These are phyloP conservation scores for Nelumbo lutea DNA, from an alignment of 164 flowering plant species.

Conservation along the genomic window DNA sequence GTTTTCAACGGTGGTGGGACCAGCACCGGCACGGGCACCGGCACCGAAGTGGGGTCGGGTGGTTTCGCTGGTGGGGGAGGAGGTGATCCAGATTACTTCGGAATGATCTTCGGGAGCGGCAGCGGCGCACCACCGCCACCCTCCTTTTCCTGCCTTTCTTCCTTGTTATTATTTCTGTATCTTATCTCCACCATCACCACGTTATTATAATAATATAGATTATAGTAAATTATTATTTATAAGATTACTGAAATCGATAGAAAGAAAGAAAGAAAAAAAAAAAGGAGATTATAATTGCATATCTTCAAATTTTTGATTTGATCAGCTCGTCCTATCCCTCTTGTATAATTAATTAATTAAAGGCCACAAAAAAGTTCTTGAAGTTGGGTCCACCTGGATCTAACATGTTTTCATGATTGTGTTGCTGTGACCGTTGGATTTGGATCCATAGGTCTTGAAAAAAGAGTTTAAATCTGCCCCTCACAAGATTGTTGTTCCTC, in stretches of 20 bases:
- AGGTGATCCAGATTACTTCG: constrained; percentile 30
- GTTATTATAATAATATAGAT: too few relatives aligned
- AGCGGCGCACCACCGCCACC: constrained; percentile 15
- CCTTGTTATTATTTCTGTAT: not conserved
- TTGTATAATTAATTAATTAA: too few relatives aligned
- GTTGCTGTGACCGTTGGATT: too few relatives aligned
- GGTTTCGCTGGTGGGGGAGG: constrained; percentile 2
- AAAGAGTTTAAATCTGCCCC: too few relatives aligned
- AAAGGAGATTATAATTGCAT: not conserved
- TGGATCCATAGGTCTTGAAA: too few relatives aligned
- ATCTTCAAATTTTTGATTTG: too few relatives aligned
- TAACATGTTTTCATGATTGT: too few relatives aligned
- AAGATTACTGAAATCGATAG: not conserved
- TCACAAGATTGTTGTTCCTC: too few relatives aligned
- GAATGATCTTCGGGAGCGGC: constrained; percentile 46
- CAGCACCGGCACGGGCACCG: constrained; percentile 1
- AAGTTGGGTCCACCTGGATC: too few relatives aligned
- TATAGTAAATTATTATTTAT: not conserved
- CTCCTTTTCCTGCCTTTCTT: not conserved
- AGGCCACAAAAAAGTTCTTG: too few relatives aligned
- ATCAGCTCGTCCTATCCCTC: too few relatives aligned
- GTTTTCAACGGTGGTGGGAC: constrained; percentile 31
- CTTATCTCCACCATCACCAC: not conserved
- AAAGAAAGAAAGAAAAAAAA: not conserved
- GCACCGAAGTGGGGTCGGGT: not conserved